Evolutionary conservation across 1,139 yeast genomes (phyloP), one percentile per base, ranked within the genome.

Genomic region (Yamadazyma triangularis): DNA sequence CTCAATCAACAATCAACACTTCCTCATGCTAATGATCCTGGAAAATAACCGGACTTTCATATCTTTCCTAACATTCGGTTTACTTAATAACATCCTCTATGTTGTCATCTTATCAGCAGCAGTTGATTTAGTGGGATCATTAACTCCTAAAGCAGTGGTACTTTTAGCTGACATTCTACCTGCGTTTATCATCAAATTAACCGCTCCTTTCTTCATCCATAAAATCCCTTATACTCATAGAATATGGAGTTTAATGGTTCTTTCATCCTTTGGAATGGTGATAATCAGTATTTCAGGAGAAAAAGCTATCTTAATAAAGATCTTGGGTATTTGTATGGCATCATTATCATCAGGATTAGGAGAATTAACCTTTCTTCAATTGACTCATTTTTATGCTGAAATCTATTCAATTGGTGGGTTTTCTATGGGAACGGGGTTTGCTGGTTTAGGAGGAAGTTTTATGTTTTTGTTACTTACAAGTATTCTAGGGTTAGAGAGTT

Each of bases 351-450:
- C 95, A 1, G 97, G 97, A 0, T 58, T 88, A 16, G 98, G 98
- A 0, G 98, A 91, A 50, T 66, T 85, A 12, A 84, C 96, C 0
- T 91, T 89, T 43, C 58, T 91, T 29, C 95, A 85, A 51, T 61
- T 91, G 53, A 85, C 96, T 1, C 95, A 87, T 51, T 76, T 62
- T 44, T 80, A 73, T 47, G 66, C 66, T 13, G 69, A 70, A 21
- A 51, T 58, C 13, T 34, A 44, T 29, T 70, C 95, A 3, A 64
- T 91, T 28, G 79, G 84, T 29, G 96, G 95, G 0, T 91, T 93
- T 74, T 83, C 95, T 23, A 74, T 88, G 10, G 98, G 98, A 0
- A 91, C 97, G 0, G 97, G 97, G 1, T 94, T 87, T 9, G 97
- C 98, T 0, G 97, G 97, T 0, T 56, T 89, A 3, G 71, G 77